phyloP scores from a whole-genome alignment of 1,139 yeast species.

The Saccharomyces hybrid region DNA sequence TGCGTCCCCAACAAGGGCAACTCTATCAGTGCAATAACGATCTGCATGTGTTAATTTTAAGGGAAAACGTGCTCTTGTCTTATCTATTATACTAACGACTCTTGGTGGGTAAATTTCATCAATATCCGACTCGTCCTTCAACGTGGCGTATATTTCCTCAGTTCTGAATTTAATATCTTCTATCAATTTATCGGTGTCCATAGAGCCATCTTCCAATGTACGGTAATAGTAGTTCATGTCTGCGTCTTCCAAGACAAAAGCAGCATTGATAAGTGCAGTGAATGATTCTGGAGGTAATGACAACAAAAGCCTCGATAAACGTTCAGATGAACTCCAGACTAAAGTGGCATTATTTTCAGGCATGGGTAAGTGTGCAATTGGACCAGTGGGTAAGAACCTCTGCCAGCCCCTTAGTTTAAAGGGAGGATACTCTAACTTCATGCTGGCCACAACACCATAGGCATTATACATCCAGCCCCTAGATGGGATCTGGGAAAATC shows the following conservation, averaged over 20 bases:
- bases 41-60: constrained; percentile 86
- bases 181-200: constrained; percentile 41
- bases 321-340: constrained; percentile 89
- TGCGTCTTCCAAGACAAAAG: constrained; percentile 63
- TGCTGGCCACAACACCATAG: constrained; percentile 86
- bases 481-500: constrained; percentile 70
- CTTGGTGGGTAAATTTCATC: constrained; percentile 63
- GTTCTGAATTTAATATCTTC: constrained; percentile 73
- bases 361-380: constrained; percentile 82
- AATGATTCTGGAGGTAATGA: constrained; percentile 56
- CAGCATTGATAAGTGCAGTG: constrained; percentile 73
- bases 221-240: constrained; percentile 73
- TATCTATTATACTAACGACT: constrained; percentile 47
- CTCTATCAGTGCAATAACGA: constrained; percentile 70
- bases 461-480: constrained; percentile 89
- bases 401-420: constrained; percentile 80
- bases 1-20: constrained; percentile 94
- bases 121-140: constrained; percentile 36
- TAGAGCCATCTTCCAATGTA: constrained; percentile 38
- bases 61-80: constrained; percentile 83
- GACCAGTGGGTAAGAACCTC: constrained; percentile 85
- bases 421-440: constrained; percentile 66
- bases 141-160: constrained; percentile 36
- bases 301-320: constrained; percentile 55
- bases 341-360: constrained; percentile 80